These are phyloP conservation scores for Metschnikowia corniflorae DNA, from an alignment of 805 yeast genomes.

Conservation along the genomic window DNA sequence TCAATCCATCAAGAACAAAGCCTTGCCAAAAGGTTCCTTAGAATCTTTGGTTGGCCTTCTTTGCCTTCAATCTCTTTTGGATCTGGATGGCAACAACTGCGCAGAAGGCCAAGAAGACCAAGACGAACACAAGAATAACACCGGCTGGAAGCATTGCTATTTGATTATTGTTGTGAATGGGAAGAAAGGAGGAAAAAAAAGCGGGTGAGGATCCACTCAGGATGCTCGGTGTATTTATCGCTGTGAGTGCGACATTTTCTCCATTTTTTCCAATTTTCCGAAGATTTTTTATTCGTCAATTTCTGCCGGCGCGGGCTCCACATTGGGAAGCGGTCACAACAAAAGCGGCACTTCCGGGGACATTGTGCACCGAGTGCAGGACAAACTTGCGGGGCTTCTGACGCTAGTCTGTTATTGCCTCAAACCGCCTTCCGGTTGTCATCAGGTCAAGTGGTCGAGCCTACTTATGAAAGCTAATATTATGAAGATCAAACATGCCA, in stretches of 20 bases:
- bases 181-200: conserved; percentile 7
- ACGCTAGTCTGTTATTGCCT: too few relatives aligned
- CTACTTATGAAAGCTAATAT: too few relatives aligned
- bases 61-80: conserved; percentile 41
- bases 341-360: conserved; percentile 11
- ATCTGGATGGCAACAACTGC: conserved; percentile 36
- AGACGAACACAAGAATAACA: conserved; percentile 65
- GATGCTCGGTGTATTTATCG: conserved; percentile 8
- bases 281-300: conserved; percentile 4
- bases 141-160: conserved; percentile 64
- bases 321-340: conserved; percentile 10
- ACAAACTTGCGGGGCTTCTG: too few relatives aligned
- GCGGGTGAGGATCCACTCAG: conserved; percentile 1
- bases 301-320: conserved; percentile 5
- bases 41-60: conserved; percentile 32
- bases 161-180: conserved; percentile 4
- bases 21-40: conserved; percentile 5
- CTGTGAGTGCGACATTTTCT: conserved; percentile 8
- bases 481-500: too few relatives aligned
- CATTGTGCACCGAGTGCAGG: too few relatives aligned
- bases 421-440: too few relatives aligned
- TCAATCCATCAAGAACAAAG: too few relatives aligned
- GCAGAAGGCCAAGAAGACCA: conserved; percentile 46
- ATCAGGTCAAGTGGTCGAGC: too few relatives aligned
- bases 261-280: conserved; percentile 9